Evolutionary conservation across 495 filamentous ascomycete genomes (phyloP), one percentile per base, ranked within the genome.

Genomic region (Collariella sp.): DNA sequence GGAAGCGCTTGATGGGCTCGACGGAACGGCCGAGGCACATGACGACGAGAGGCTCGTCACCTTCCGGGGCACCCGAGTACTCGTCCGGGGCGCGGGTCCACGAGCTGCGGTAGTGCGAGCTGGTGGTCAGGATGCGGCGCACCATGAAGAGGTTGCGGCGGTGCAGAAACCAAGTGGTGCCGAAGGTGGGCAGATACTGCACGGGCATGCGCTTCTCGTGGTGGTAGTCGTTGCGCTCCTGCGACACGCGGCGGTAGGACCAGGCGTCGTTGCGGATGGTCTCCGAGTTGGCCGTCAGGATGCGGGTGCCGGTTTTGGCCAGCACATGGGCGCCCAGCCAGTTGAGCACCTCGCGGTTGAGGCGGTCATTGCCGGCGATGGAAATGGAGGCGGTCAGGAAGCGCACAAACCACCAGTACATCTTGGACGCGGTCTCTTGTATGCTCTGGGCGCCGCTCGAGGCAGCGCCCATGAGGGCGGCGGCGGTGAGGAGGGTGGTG

Each of bases 11-110:
- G 53, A 77, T 76, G 15, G 74, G 72, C 34, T 66, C 62, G 10
- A 72, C 72, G 1, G 74, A 74, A 11, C 72, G 67, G n/a, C 73
- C 72, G 6, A 77, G 54, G 43, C 74, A 74, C 59, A 70, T 70
- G 19, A 77, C 56, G 2, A 72, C 68, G 16, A 77, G 67, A 23
- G 73, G 72, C 51, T 77, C 74, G 44, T 70, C 65, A 15, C 63
- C 65, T 50, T 72, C 66, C 2, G 70, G 70, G 2, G 74, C 70
- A 1, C 62, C 67, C 16, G 70, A 66, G 52, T 67, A 69, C 29
- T 76, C 71, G 49, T 69, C 63, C 10, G 63, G 63, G 1, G 58
- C 59, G 13, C 52, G n/a, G 6, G 43, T 35, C 34, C 22, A 49
- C 20, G 44, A 57, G 56, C 49, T 58, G 50, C 54, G 26, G 44